Percentiles rank a stretch among this genome's conserved stretches.
Evolutionary conservation across 257 asterid species (phyloP).

Genomic region (Scutellaria barbata): DNA sequence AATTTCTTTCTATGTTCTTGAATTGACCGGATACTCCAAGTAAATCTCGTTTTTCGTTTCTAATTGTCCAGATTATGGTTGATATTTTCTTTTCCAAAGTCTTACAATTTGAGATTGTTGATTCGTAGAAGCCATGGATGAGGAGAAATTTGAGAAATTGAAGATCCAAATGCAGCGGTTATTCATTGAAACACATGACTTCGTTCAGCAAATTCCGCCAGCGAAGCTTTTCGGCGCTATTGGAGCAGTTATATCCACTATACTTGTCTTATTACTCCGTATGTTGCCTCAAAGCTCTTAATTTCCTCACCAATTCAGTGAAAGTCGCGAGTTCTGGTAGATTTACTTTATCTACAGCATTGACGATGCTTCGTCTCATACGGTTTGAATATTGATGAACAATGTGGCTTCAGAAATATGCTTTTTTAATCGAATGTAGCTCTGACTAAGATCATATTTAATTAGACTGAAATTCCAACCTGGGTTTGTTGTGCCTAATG

Average conservation of each 20-base stretch:
- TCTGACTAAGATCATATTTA: no score
- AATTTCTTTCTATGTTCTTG: no score
- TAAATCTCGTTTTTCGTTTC: neutral
- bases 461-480: no score
- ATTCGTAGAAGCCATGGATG: slow-evolving; percentile 33
- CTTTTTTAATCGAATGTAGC: no score
- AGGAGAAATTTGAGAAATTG: slow-evolving; percentile 53
- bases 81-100: neutral
- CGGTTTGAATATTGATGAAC: no score
- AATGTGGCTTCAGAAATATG: no score
- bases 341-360: neutral
- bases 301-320: neutral
- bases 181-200: slow-evolving; percentile 43
- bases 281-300: slow-evolving; percentile 28
- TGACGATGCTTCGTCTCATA: no score
- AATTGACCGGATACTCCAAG: no score
- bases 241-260: slow-evolving; percentile 53
- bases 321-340: no score
- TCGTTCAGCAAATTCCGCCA: slow-evolving; percentile 51
- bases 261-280: slow-evolving; percentile 51
- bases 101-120: neutral
- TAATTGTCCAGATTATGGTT: neutral
- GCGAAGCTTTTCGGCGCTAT: slow-evolving; percentile 53
- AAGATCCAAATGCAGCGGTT: slow-evolving; percentile 54
- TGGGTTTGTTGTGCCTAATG: no score